phyloP scores from a whole-genome alignment of 495 filamentous ascomycete genomes.

The Parachaetomium inaequale region DNA sequence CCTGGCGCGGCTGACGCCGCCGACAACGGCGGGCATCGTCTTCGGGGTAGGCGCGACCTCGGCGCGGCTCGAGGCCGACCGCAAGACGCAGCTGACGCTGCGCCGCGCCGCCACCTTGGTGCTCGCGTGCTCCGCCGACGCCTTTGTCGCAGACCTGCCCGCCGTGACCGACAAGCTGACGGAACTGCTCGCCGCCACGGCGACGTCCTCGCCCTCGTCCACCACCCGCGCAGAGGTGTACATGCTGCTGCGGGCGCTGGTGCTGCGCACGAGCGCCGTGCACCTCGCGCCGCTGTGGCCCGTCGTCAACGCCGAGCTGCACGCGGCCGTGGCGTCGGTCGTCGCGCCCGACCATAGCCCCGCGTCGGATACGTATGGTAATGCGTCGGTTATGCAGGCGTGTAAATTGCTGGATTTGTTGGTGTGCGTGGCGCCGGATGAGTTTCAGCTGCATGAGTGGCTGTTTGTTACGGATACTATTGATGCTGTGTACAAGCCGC shows the following conservation, averaged over 20 bases:
- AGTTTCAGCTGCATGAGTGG: slow-evolving; percentile 96
- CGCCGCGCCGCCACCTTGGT: slow-evolving; percentile 75
- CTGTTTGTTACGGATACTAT: slow-evolving; percentile 95
- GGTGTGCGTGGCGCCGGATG: slow-evolving; percentile 81
- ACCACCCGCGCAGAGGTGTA: slow-evolving; percentile 84
- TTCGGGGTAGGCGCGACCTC: slow-evolving; percentile 96
- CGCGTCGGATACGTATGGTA: slow-evolving; percentile 66
- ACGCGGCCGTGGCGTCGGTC: slow-evolving; percentile 74
- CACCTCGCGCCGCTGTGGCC: slow-evolving; percentile 87
- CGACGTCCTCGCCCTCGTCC: slow-evolving; percentile 86
- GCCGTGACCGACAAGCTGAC: slow-evolving; percentile 76
- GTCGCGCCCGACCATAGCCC: slow-evolving; percentile 60
- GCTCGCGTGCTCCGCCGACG: slow-evolving; percentile 68
- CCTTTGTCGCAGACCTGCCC: slow-evolving; percentile 71
- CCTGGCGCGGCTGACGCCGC: slow-evolving; percentile 70
- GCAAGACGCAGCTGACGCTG: slow-evolving; percentile 87
- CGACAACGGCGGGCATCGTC: slow-evolving; percentile 93
- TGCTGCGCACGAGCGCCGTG: slow-evolving; percentile 68
- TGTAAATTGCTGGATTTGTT: slow-evolving; percentile 88
- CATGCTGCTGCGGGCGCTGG: slow-evolving; percentile 78
- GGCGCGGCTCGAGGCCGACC: slow-evolving; percentile 89
- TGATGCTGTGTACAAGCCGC: slow-evolving; percentile 85
- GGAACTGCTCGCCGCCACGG: slow-evolving; percentile 81
- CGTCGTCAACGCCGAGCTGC: slow-evolving; percentile 79
- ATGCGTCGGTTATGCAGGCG: slow-evolving; percentile 73